These are phyloP conservation scores for Dalbergia oliveri DNA, from an alignment of 306 rosid species.

Conservation along the genomic window DNA sequence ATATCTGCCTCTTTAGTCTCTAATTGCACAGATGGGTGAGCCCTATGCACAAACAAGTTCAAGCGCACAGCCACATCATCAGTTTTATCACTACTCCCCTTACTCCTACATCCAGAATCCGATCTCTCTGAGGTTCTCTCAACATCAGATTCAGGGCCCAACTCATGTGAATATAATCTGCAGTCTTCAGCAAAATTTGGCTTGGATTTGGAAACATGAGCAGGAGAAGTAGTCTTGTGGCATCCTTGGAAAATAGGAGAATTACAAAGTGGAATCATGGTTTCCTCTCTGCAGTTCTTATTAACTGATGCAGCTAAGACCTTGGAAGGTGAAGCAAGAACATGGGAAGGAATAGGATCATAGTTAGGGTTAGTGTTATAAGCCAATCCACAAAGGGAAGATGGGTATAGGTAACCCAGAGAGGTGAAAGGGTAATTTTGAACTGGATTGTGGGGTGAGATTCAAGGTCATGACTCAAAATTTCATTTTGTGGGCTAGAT, in stretches of 20 bases:
- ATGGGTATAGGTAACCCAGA: slow-evolving; percentile 46
- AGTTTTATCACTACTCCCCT: slow-evolving; percentile 4
- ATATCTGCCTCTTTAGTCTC: slow-evolving; percentile 35
- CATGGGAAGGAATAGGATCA: slow-evolving; percentile 40
- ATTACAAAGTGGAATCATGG: slow-evolving; percentile 40
- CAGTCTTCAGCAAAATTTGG: slow-evolving; percentile 51
- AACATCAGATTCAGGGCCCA: slow-evolving; percentile 37
- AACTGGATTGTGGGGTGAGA: slow-evolving; percentile 28
- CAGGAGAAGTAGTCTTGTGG: slow-evolving; percentile 1
- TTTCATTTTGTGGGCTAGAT: slow-evolving; percentile 51
- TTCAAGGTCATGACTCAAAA: slow-evolving; percentile 1
- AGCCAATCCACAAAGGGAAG: slow-evolving; percentile 59
- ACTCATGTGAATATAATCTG: slow-evolving; percentile 25
- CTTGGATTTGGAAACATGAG: slow-evolving; percentile 45
- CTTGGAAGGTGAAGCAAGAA: slow-evolving; percentile 49
- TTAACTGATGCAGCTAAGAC: background rate
- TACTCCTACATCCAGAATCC: slow-evolving; percentile 41
- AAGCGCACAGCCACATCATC: slow-evolving; percentile 38
- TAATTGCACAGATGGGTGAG: slow-evolving; percentile 26
- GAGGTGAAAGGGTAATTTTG: slow-evolving; percentile 45
- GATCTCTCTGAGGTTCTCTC: slow-evolving; percentile 44
- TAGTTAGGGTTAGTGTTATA: slow-evolving; percentile 62
- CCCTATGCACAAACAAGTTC: slow-evolving; percentile 42
- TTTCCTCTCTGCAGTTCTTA: slow-evolving; percentile 35
- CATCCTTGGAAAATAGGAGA: slow-evolving; percentile 39